Conservation (phyloP, 2,329 filamentous ascomycete genomes). For the Colletotrichum lini region DNA sequence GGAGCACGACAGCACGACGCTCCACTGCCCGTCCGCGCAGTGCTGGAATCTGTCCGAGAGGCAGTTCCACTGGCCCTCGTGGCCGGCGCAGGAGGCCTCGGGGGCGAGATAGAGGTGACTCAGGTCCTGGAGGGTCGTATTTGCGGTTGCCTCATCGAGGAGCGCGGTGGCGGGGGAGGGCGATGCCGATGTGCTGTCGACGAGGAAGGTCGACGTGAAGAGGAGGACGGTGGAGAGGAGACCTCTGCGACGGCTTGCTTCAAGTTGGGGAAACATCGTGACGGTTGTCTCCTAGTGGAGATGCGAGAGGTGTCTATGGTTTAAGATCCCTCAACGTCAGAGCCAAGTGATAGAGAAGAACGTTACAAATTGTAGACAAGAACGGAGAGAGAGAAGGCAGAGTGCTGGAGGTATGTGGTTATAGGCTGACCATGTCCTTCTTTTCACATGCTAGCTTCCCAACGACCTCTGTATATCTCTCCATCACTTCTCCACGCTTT, state of each 20-base stretch:
- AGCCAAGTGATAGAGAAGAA: neutral
- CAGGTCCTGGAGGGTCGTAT: slow-evolving; percentile 12
- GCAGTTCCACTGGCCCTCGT: slow-evolving; percentile 70
- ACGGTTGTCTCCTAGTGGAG: neutral
- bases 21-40: slow-evolving; percentile 65
- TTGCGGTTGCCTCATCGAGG: neutral
- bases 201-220: slow-evolving; percentile 13
- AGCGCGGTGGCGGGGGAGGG: neutral
- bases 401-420: neutral
- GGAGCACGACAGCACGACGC: slow-evolving; percentile 45
- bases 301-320: rapidly evolving
- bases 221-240: slow-evolving; percentile 9
- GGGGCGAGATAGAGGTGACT: slow-evolving; percentile 48
- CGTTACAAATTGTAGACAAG: neutral
- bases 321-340: too few relatives aligned
- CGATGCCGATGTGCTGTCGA: slow-evolving; percentile 33
- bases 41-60: slow-evolving; percentile 65
- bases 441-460: neutral
- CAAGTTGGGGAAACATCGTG: slow-evolving; percentile 9
- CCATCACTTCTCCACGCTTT: too few relatives aligned
- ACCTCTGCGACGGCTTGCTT: slow-evolving; percentile 13
- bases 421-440: neutral
- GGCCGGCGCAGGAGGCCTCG: slow-evolving; percentile 57
- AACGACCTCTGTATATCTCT: neutral
- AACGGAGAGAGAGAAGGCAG: neutral